Conservation (phyloP, 495 filamentous ascomycete species). For the Aspergillus panamensis region DNA sequence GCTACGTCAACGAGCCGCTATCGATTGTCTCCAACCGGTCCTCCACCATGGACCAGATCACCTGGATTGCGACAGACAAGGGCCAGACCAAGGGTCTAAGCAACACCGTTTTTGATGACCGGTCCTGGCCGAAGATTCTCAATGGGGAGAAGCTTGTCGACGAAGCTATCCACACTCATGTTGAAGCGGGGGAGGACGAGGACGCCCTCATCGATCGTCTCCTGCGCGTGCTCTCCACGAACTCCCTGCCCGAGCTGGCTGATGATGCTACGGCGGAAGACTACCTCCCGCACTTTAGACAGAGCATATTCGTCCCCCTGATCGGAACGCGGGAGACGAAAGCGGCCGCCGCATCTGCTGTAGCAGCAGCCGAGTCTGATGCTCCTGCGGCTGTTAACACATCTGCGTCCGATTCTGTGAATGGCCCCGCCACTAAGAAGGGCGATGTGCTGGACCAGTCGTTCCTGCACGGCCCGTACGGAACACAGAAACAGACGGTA, state of each 20-base stretch:
- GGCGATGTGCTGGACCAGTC: constrained; percentile 24
- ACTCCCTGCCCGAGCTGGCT: constrained; percentile 64
- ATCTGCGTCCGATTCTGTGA: background rate
- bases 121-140: constrained; percentile 78
- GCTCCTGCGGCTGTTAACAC: background rate
- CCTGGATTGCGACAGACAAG: constrained; percentile 64
- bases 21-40: constrained; percentile 91
- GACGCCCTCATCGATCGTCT: constrained; percentile 67
- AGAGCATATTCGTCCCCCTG: constrained; percentile 82
- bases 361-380: constrained; percentile 6
- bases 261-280: constrained; percentile 59
- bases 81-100: constrained; percentile 74
- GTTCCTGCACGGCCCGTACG: constrained; percentile 56
- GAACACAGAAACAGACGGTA: constrained; percentile 91
- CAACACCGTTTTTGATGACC: constrained; percentile 74
- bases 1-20: constrained; percentile 70
- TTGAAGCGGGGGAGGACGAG: constrained; percentile 50
- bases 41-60: constrained; percentile 46
- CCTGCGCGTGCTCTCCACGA: constrained; percentile 62
- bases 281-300: constrained; percentile 64
- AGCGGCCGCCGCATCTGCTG: constrained; percentile 9
- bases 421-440: constrained; percentile 11
- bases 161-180: constrained; percentile 44
- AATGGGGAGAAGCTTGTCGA: constrained; percentile 51
- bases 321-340: constrained; percentile 55